Evolutionary conservation across 306 rosid species (phyloP), one percentile per base, ranked within the genome.

Genomic region (Carpinus viminea): DNA sequence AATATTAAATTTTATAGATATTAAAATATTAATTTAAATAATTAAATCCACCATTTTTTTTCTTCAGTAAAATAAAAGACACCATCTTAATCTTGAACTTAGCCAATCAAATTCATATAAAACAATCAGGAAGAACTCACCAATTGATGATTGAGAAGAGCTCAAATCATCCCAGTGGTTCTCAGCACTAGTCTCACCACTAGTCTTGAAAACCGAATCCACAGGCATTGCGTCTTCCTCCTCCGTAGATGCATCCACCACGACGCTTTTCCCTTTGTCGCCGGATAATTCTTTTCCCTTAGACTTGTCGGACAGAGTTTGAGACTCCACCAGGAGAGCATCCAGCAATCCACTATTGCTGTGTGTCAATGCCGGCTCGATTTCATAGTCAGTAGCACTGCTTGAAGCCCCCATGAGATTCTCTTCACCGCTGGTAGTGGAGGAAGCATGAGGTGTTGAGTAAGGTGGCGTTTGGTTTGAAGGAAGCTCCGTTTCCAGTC

Each of bases 271-370:
- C 68, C 85, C 86, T 74, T 87, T 83, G 7, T 16, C 31, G 5
- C 21, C 80, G 2, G 68, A 55, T 50, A 83, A 76, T 10, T 68
- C 78, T 36, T 79, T 76, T 70, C 74, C 80, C 68, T 80, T 87
- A 8, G 76, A 17, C 68, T 81, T 86, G 28, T 68, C 76, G 52
- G 83, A 84, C 56, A 83, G 76, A 17, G 60, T 82, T 66, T 61
- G 78, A 68, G 87, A 87, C 80, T 90, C 89, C 50, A 50, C 46
- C 59, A 90, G 77, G 9, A 92, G n/a, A 61, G 80, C 94, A 65
- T 89, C 92, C 80, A 92, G 80, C 41, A 92, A 76, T 11, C 96
- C 96, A 60, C 85, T 88, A 72, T 89, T 88, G 31, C 74, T 78
- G 5, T 56, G 82, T 4, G 75, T 66, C 13, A 68, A 45, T 16